A percentile compares a stretch with the other conserved stretches of the same genome.
Evolutionary conservation across 2,329 filamentous ascomycete species (phyloP).

Genomic region (Colletotrichum zoysiae): DNA sequence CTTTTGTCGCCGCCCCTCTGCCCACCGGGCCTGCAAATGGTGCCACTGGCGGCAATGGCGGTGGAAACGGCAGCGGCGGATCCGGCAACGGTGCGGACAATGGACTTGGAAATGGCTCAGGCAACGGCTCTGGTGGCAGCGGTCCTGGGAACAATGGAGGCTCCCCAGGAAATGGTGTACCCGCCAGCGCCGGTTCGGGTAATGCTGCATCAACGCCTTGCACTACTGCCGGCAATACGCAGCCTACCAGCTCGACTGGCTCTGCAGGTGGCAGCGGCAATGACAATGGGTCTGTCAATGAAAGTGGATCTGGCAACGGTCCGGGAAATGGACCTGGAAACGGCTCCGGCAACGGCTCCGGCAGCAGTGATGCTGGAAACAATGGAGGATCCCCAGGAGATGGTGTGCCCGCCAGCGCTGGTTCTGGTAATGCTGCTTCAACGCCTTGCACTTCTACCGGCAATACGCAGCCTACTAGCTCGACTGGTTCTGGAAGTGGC

Average conservation of each 20-base stretch:
- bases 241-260: background rate
- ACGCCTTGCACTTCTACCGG: background rate
- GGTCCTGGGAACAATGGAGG: conserved; percentile 1
- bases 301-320: no score
- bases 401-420: background rate
- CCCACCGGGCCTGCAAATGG: conserved; percentile 16
- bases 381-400: background rate
- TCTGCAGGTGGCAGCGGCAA: background rate
- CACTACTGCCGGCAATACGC: background rate
- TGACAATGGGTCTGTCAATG: background rate
- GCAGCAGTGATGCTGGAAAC: conserved; percentile 2
- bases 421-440: conserved; percentile 7
- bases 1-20: conserved; percentile 8
- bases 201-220: conserved; percentile 10
- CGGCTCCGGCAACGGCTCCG: background rate
- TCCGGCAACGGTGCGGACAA: conserved; percentile 1
- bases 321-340: background rate
- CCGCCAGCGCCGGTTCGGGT: background rate
- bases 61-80: background rate
- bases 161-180: background rate
- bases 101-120: background rate
- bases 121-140: background rate
- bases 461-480: background rate
- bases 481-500: background rate
- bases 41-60: background rate